Evolutionary conservation across 192 early-diverging fungal species (phyloP).

Genomic region (Spinellus fusiger): DNA sequence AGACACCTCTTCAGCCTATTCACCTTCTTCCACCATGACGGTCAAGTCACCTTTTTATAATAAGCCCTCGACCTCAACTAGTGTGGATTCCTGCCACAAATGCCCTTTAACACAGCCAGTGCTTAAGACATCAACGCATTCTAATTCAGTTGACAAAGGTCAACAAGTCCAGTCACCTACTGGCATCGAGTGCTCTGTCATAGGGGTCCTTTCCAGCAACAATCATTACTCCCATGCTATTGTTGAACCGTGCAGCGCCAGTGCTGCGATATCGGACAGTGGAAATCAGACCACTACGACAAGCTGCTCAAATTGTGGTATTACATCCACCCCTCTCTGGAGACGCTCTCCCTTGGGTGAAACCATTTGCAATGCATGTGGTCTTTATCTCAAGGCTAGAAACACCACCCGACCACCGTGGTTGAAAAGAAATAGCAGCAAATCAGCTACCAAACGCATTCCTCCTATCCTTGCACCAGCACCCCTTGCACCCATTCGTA

Average conservation of each 20-base stretch:
- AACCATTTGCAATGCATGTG: slow-evolving; percentile 87
- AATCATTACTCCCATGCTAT: neutral
- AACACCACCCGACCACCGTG: slow-evolving; percentile 49
- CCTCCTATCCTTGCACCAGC: slow-evolving; percentile 13
- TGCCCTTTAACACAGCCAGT: slow-evolving; percentile 19
- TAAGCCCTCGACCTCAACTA: slow-evolving; percentile 32
- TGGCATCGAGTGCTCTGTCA: slow-evolving; percentile 21
- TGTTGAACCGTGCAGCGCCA: slow-evolving; percentile 35
- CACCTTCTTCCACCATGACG: slow-evolving; percentile 14
- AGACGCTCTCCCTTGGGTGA: slow-evolving; percentile 63
- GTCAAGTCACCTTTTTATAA: slow-evolving; percentile 31
- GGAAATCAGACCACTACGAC: slow-evolving; percentile 18
- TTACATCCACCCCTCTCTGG: slow-evolving; percentile 69
- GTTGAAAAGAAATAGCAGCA: slow-evolving; percentile 35
- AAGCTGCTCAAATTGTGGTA: slow-evolving; percentile 68
- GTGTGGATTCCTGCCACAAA: slow-evolving; percentile 34
- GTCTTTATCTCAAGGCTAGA: slow-evolving; percentile 51
- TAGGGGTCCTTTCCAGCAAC: slow-evolving; percentile 26
- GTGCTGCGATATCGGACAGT: slow-evolving; percentile 36
- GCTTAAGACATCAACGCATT: slow-evolving; percentile 8
- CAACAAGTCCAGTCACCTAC: slow-evolving; percentile 15
- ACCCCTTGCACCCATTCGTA: slow-evolving; percentile 7
- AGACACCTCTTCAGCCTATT: too few species aligned
- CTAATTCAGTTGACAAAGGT: slow-evolving; percentile 8
- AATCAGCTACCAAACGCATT: neutral